Base-by-base conservation (phyloP, 768 basidiomycete genomes). In the Sporobolomyces pararoseus region DNA sequence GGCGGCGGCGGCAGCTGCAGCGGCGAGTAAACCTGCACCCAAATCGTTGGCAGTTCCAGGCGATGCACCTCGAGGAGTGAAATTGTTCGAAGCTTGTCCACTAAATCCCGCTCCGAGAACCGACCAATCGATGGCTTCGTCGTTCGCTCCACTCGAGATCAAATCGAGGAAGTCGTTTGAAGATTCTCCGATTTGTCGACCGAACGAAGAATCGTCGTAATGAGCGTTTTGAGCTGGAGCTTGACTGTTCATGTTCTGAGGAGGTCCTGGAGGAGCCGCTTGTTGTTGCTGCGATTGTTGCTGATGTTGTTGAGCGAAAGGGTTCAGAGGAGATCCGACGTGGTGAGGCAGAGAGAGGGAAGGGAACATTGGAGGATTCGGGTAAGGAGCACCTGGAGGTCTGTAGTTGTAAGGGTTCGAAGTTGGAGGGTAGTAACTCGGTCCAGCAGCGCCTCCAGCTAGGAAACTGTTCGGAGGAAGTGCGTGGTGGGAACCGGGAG, bases 91-190 rank as follows among this genome's bases (percentile, higher is more conserved):
- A 19, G 54, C 64, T 37, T 65, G 46, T 2, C 50, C 51, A 13
- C 52, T 14, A 39, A 60, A 73, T 5, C 65, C 72, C 0, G 63
- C 42, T 32, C 53, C 57, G 52, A 73, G 62, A n/a, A 73, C 51
- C 2, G 64, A 63, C 68, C 68, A 73, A 62, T 73, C 72, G 35
- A 73, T 62, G 16, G 60, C 71, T 7, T 54, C 58, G 58, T 67
- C 63, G 37, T 25, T 49, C 25, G 65, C 61, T 12, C 51, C 37
- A 27, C 49, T 34, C 31, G 68, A 29, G 42, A 73, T 54, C n/a
- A 73, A 27, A 51, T 66, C 68, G 63, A 73, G 66, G 52, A 73
- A 73, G n/a, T 70, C 72, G 62, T 31, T 44, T 49, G 62, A 34
- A 51, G 32, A 23, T 19, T 64, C 66, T 21, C 51, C 65, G 46